Percentiles rank a stretch among this genome's conserved stretches.
Conservation (phyloP, 805 yeast species). For the Saccharomycopsis sp. region DNA sequence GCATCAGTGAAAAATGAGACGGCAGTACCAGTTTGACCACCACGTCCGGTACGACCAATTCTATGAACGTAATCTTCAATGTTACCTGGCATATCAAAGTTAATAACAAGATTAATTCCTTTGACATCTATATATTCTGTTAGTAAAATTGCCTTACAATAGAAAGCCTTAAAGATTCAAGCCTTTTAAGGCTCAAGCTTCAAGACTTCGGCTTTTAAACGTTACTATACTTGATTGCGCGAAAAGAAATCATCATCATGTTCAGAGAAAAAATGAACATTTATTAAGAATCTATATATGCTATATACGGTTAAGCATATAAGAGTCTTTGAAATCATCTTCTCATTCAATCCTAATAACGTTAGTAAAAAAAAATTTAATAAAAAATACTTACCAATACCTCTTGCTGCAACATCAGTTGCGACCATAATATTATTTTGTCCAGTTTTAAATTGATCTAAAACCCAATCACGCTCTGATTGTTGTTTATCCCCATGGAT, state of each 20-base stretch:
- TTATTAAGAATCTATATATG: slow-evolving; percentile 13
- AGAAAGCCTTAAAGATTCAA: too few relatives aligned
- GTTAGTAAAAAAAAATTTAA: slow-evolving; percentile 5
- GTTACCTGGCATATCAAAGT: slow-evolving; percentile 96
- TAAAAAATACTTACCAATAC: slow-evolving; percentile 80
- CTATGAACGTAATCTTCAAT: slow-evolving; percentile 98
- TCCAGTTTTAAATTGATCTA: slow-evolving; percentile 86
- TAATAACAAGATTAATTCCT: slow-evolving; percentile 89
- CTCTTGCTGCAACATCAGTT: slow-evolving; percentile 99
- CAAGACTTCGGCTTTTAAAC: slow-evolving; percentile 1
- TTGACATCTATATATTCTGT: slow-evolving; percentile 78
- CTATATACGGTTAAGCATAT: slow-evolving; percentile 7
- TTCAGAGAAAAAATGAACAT: slow-evolving; percentile 17
- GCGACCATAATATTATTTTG: slow-evolving; percentile 97
- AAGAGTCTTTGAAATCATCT: not conserved
- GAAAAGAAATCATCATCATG: slow-evolving; percentile 21
- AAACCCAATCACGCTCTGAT: slow-evolving; percentile 98
- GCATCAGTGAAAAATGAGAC: slow-evolving; percentile 87
- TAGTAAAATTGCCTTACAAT: too few relatives aligned
- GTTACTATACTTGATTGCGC: not conserved
- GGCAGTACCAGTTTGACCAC: slow-evolving; percentile 94
- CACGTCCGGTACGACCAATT: slow-evolving; percentile 99
- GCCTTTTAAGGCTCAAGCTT: too few relatives aligned
- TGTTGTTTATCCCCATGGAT: slow-evolving; percentile 98
- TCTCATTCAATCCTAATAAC: slow-evolving; percentile 5